Evolutionary conservation across 345 rosid species (phyloP), one percentile per base, ranked within the genome.

Genomic region (Ailanthus altissimus): DNA sequence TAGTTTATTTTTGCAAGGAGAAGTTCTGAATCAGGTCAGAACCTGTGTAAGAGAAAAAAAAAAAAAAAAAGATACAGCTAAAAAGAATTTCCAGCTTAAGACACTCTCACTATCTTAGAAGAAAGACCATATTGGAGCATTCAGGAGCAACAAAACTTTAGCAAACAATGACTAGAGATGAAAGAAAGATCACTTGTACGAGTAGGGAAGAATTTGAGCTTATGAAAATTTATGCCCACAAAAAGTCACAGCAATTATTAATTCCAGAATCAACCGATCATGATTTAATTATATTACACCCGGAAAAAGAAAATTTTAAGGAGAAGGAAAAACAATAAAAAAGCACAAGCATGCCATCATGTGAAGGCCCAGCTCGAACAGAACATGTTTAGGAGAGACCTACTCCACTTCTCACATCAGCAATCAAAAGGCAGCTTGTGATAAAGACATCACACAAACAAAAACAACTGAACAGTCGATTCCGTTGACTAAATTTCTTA

Each of bases 361-460:
- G 25, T 25, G 25, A 59, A 25, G 63, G 36, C 63, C 18, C 20
- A 15, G 45, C 45, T 62, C 45, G 10, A 43, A 42, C 16, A 18
- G 16, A 32, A 32, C 38, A 32, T 32, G 38, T 3, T 32, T 32
- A 32, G 38, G 38, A 32, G 38, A 32, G 38, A 23, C 32, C 32
- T 43, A 45, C 51, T 46, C 36, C 36, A 64, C 14, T 15, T 49
- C 60, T 14, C 14, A 5, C 23, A n/a, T 67, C 47, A 6, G 28
- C 47, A 70, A 70, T 70, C 49, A 70, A 53, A 70, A 32, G 62
- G 28, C 14, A 53, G 20, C 73, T 5, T 11, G 53, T 70, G 61
- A 12, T 32, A 11, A 70, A 70, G 28, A 12, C 40, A 51, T 51
- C 5, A 43, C 3, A 26, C 13, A 3, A 10, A 20, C 3, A 20